Conservation (phyloP, 306 rosid genomes). For the Geum urbanum region DNA sequence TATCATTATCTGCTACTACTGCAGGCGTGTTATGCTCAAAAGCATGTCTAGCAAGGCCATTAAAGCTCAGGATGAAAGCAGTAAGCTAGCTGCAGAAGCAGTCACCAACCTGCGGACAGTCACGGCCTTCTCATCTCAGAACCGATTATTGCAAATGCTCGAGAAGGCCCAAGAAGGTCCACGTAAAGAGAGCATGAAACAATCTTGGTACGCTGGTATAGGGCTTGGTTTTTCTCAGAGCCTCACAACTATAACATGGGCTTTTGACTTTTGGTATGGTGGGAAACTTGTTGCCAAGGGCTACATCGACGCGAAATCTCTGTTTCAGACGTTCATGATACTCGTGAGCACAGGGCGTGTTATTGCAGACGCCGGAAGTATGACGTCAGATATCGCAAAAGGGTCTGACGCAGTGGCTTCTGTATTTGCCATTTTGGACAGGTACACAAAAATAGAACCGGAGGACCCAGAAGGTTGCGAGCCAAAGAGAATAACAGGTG, state of each 20-base stretch:
- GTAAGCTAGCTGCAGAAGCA: slow-evolving; percentile 91
- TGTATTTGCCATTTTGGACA: slow-evolving; percentile 61
- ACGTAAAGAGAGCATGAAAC: slow-evolving; percentile 49
- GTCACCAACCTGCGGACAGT: slow-evolving; percentile 75
- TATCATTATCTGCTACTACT: slow-evolving; percentile 57
- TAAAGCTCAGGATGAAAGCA: slow-evolving; percentile 62
- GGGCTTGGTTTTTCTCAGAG: slow-evolving; percentile 72
- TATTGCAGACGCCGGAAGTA: slow-evolving; percentile 89
- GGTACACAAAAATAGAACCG: slow-evolving; percentile 64
- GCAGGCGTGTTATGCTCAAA: slow-evolving; percentile 62
- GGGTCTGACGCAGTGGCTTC: slow-evolving; percentile 72
- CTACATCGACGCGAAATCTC: slow-evolving; percentile 34
- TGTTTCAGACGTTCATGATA: slow-evolving; percentile 74
- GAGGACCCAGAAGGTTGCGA: slow-evolving; percentile 47
- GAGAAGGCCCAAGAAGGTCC: slow-evolving; percentile 75
- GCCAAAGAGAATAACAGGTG: slow-evolving; percentile 47
- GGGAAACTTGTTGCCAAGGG: slow-evolving; percentile 56
- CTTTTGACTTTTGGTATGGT: slow-evolving; percentile 83
- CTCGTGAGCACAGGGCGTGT: slow-evolving; percentile 74
- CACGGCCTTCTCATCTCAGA: slow-evolving; percentile 85
- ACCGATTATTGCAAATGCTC: slow-evolving; percentile 65
- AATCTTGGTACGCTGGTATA: slow-evolving; percentile 79
- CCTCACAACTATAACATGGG: slow-evolving; percentile 52
- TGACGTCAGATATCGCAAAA: slow-evolving; percentile 74
- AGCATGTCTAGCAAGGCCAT: slow-evolving; percentile 55